phyloP scores from a whole-genome alignment of 1,139 yeast genomes.

The Lizanozyma gosingica region DNA sequence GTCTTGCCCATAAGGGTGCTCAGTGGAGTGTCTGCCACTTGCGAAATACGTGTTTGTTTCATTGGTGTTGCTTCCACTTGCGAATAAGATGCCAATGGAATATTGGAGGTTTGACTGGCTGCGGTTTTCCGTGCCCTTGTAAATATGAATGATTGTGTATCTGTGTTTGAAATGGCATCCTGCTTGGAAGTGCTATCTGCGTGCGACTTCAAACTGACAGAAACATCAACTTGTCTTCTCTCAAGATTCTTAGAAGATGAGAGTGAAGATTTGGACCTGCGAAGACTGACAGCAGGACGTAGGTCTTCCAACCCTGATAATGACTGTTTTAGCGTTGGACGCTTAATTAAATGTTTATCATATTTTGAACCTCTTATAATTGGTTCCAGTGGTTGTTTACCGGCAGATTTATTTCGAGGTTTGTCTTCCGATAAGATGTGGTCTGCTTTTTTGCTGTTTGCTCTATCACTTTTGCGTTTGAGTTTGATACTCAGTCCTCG shows the following conservation, averaged over 20 bases:
- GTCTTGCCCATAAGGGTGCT: slow-evolving; percentile 2
- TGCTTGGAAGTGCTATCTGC: slow-evolving; percentile 1
- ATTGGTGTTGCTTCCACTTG: slow-evolving; percentile 24
- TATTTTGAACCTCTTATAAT: background rate
- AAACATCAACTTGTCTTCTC: slow-evolving; percentile 41
- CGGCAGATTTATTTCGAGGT: slow-evolving; percentile 2
- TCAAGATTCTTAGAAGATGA: slow-evolving; percentile 30
- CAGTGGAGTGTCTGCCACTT: slow-evolving; percentile 8
- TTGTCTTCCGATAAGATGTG: background rate
- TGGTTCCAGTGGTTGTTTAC: slow-evolving; percentile 2
- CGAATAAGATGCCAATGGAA: slow-evolving; percentile 9
- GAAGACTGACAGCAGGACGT: slow-evolving; percentile 22
- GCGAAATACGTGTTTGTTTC: slow-evolving; percentile 7
- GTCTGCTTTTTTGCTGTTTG: slow-evolving; percentile 1
- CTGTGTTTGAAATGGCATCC: slow-evolving; percentile 2
- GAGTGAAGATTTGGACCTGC: slow-evolving; percentile 30
- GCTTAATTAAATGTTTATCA: background rate
- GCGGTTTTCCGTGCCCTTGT: slow-evolving; percentile 2
- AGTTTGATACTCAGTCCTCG: slow-evolving; percentile 38
- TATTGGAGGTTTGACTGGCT: slow-evolving; percentile 4
- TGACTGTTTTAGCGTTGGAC: slow-evolving; percentile 1
- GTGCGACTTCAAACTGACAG: slow-evolving; percentile 9
- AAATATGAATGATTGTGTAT: slow-evolving; percentile 12
- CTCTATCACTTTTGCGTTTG: slow-evolving; percentile 2
- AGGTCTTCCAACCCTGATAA: slow-evolving; percentile 6